These are phyloP conservation scores for Heritiera littoralis DNA, from an alignment of 345 rosid species.

Conservation along the genomic window DNA sequence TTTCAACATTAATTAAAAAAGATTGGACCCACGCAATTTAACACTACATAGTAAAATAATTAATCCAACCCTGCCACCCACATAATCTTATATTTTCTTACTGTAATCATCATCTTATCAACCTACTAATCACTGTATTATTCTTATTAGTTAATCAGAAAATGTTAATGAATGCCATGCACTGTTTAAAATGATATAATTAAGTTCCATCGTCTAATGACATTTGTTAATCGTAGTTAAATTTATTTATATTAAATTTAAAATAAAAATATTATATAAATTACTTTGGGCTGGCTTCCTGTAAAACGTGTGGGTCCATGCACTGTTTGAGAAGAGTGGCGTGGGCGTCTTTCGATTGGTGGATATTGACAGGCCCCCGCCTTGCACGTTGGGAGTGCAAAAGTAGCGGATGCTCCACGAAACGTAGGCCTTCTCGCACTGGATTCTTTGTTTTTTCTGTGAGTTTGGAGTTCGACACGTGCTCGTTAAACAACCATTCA, in stretches of 20 bases:
- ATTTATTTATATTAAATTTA: too few species aligned
- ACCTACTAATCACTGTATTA: not conserved
- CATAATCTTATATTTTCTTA: not conserved
- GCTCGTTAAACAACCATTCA: slow-evolving; percentile 26
- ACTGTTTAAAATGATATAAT: too few species aligned
- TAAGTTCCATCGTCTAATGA: too few species aligned
- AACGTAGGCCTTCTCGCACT: slow-evolving; percentile 31
- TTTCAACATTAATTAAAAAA: not conserved
- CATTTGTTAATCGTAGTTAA: too few species aligned
- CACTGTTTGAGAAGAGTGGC: not conserved
- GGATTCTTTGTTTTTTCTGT: slow-evolving; percentile 2
- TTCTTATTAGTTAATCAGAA: not conserved
- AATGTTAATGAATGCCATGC: too few species aligned
- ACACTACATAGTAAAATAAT: not conserved
- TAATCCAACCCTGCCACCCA: not conserved
- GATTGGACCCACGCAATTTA: slow-evolving; percentile 13
- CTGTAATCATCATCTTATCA: not conserved
- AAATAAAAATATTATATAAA: too few species aligned
- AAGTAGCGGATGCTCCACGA: slow-evolving; percentile 22
- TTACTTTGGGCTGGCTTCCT: slow-evolving; percentile 8
- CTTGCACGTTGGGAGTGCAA: not conserved
- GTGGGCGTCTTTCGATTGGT: slow-evolving; percentile 28
- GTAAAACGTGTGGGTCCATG: slow-evolving; percentile 34
- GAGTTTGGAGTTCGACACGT: slow-evolving; percentile 21
- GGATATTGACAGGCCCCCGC: slow-evolving; percentile 26